Evolutionary conservation across 371 early-diverging fungal species (phyloP), one percentile per base, ranked within the genome.

Genomic region (Mucor indicus): DNA sequence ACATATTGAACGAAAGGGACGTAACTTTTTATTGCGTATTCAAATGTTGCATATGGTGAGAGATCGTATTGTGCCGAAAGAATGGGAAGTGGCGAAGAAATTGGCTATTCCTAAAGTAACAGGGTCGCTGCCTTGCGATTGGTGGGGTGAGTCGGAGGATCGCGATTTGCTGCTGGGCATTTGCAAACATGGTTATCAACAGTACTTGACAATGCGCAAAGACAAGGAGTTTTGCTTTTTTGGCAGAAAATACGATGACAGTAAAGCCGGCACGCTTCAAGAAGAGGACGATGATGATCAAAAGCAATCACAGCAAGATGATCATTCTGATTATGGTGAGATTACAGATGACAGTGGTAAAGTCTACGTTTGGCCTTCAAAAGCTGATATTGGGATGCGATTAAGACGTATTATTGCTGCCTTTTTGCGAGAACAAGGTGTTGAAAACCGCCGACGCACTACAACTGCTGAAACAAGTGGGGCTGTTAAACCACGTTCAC

Each of bases 71-170:
- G 72, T 81, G 2, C 75, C 75, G 4, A 68, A 66, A 12, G 60
- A 64, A 13, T 75, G 75, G 75, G 63, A 75, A 24, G 69, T 66
- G 30, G 75, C 75, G 4, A 75, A 75, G 43, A 45, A 42, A 9
- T 38, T 75, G 6, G 40, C 48, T 1, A 71, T 75, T 45, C 91
- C 91, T 11, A 64, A 69, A 21, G 72, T 86, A 1, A 71, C 72
- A 23, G 78, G 77, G 33, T 66, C 55, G 10, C 32, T 40, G 3
- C 91, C 90, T 10, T 79, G 79, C 1, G 56, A 73, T 1, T 91
- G 92, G 92, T 94, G 94, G 94, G 87, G 88, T 7, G 69, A 75
- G 2, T 57, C 77, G n/a, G 85, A 90, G 56, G 94, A 94, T 52
- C 81, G 86, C n/a, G 89, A 88, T 59, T 50, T 94, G 21, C 50